Percentiles rank a stretch among this genome's conserved stretches.
phyloP scores from a whole-genome alignment of 108 stramenopile genomes.

The Cyclotella atomus region DNA sequence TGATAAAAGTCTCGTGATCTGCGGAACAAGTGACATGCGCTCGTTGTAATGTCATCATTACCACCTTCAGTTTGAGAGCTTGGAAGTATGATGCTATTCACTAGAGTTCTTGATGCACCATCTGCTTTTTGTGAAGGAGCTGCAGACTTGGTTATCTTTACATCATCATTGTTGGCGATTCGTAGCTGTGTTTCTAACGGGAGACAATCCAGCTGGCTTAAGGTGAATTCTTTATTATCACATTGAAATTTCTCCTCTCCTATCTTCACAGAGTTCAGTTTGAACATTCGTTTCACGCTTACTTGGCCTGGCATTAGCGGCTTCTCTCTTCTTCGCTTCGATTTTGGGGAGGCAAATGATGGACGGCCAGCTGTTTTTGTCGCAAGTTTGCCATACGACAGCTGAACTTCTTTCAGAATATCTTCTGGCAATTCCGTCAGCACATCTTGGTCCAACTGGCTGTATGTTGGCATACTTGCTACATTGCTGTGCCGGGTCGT shows the following conservation, averaged over 20 bases:
- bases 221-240: slow-evolving; percentile 32
- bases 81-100: neutral
- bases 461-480: slow-evolving; percentile 26
- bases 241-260: slow-evolving; percentile 47
- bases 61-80: neutral
- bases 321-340: slow-evolving; percentile 16
- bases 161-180: slow-evolving; percentile 66
- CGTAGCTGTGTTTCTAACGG: slow-evolving; percentile 80
- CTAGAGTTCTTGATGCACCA: neutral
- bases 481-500: neutral
- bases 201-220: slow-evolving; percentile 64
- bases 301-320: slow-evolving; percentile 48
- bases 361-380: neutral
- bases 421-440: slow-evolving; percentile 37
- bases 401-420: slow-evolving; percentile 40
- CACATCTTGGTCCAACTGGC: slow-evolving; percentile 54
- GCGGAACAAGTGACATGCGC: neutral
- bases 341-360: slow-evolving; percentile 7
- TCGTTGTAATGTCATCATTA: slow-evolving; percentile 1
- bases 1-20: slow-evolving; percentile 34
- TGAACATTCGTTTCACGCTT: slow-evolving; percentile 74
- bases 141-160: slow-evolving; percentile 20
- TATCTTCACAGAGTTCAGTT: slow-evolving; percentile 65
- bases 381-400: slow-evolving; percentile 22
- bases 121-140: slow-evolving; percentile 1